Base-by-base conservation (phyloP, 1,139 yeast species). In the Geotrichum aggregatum region DNA sequence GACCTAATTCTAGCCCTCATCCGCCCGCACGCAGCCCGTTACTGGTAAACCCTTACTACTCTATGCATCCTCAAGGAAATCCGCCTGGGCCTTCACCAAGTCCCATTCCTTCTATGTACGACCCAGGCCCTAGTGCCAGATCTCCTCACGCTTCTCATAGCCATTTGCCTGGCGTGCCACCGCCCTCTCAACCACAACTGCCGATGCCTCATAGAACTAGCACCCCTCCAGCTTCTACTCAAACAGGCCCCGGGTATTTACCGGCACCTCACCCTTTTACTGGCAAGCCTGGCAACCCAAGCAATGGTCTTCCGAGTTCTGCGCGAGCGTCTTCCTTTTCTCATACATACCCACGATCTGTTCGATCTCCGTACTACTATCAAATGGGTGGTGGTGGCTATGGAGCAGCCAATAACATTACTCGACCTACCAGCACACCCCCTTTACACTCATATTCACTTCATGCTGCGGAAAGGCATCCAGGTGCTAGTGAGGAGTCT, bases 381-480 rank as follows among this genome's bases (percentile, higher is more conserved):
- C 39, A 28, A 4, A 13, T 28, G 21, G 43, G 41, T 35, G 38
- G 31, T 16, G 31, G 34, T 36, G 10, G n/a, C n/a, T 21, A 8
- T 42, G 18, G 34, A 26, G 50, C 44, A 14, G 31, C 28, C 2
- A 30, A 18, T 11, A 19, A 40, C 35, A 50, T 50, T 40, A 40
- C 44, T 6, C 36, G 52, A 6, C 52, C 52, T n/a, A 50, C 52
- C 3, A 44, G 49, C 34, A 50, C 52, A 18, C 52, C 52, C 4
- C 52, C 52, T 2, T 33, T 50, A 46, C 49, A 50, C 39, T 44
- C 44, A n/a, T 46, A 46, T 31, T 44, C 45, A 13, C 38, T 44
- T 13, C 39, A 50, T 34, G 43, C 28, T 21, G 44, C 28, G 8
- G 34, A 39, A 26, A 30, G 38, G 28, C 13, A 19, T 7, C 39